These are phyloP conservation scores for Bipolaris victoriae DNA, from an alignment of 2,329 filamentous ascomycete species.

Conservation along the genomic window DNA sequence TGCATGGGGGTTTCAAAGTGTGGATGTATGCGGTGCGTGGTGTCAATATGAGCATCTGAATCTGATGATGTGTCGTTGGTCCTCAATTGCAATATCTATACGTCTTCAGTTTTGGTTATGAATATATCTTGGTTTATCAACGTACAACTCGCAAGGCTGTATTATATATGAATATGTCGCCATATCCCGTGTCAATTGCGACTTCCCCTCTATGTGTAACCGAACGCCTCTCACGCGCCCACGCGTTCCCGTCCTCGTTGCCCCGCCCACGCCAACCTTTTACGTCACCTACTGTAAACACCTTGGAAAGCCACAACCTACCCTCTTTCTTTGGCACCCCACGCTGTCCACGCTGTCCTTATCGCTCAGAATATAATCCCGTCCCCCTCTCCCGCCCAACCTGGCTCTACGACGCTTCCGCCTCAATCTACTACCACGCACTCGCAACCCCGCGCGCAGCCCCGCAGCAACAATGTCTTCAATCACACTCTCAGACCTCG, in stretches of 20 bases:
- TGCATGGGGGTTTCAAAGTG: not conserved
- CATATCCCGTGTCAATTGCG: not conserved
- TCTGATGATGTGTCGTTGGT: not conserved
- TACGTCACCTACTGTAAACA: not conserved
- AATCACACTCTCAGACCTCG: conserved; percentile 66
- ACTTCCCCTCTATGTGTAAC: not conserved
- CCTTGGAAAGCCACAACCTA: too few relatives aligned
- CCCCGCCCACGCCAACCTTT: not conserved
- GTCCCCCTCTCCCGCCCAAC: not conserved
- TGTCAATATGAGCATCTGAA: not conserved
- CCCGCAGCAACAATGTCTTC: conserved; percentile 39
- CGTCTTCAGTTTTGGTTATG: not conserved
- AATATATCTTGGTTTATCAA: too few relatives aligned
- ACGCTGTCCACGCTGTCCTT: not conserved
- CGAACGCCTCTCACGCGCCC: not conserved
- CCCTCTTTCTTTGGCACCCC: too few relatives aligned
- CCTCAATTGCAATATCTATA: not conserved
- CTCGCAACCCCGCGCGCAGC: not conserved
- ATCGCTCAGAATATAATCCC: not conserved
- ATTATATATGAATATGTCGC: not conserved
- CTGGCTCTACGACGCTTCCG: not conserved
- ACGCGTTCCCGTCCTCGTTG: not conserved
- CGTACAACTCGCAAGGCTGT: too few relatives aligned
- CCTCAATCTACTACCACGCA: not conserved
- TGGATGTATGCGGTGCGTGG: too few relatives aligned